Evolutionary conservation across 495 filamentous ascomycete species (phyloP).

Genomic region (Neurospora tetraspora): DNA sequence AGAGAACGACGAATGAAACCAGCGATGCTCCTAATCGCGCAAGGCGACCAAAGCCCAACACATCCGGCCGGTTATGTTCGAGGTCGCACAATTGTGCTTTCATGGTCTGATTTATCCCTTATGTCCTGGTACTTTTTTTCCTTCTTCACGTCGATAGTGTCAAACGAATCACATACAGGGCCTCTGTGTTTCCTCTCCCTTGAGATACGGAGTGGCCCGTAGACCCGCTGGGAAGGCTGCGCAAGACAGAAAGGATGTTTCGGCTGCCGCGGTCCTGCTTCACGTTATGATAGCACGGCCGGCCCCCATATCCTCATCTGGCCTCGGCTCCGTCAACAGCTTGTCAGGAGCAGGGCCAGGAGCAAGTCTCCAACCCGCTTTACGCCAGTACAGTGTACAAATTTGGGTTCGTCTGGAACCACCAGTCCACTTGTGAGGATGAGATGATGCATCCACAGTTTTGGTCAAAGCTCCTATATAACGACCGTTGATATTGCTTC

Average conservation of each 20-base stretch:
- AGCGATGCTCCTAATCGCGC: neutral
- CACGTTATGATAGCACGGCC: neutral
- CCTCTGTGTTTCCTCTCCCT: slow-evolving; percentile 6
- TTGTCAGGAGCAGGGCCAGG: neutral
- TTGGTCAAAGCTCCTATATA: slow-evolving; percentile 16
- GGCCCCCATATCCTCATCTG: neutral
- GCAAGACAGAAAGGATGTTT: slow-evolving; percentile 1
- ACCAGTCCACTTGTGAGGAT: slow-evolving; percentile 16
- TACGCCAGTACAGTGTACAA: neutral
- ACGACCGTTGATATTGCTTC: slow-evolving; percentile 18
- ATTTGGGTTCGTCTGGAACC: neutral
- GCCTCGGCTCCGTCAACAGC: neutral
- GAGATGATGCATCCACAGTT: slow-evolving; percentile 13
- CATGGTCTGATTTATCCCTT: neutral
- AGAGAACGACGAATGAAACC: neutral
- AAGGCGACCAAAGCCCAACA: neutral
- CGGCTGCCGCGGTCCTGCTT: slow-evolving; percentile 5
- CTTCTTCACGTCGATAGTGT: neutral
- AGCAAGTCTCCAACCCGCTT: neutral
- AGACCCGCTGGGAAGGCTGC: neutral
- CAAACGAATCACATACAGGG: slow-evolving; percentile 2
- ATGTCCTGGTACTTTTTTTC: neutral
- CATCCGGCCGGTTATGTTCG: neutral
- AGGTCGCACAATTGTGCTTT: neutral
- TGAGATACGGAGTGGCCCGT: neutral